Evolutionary conservation across 345 rosid species (phyloP), one percentile per base, ranked within the genome.

Genomic region (Salix exigua): DNA sequence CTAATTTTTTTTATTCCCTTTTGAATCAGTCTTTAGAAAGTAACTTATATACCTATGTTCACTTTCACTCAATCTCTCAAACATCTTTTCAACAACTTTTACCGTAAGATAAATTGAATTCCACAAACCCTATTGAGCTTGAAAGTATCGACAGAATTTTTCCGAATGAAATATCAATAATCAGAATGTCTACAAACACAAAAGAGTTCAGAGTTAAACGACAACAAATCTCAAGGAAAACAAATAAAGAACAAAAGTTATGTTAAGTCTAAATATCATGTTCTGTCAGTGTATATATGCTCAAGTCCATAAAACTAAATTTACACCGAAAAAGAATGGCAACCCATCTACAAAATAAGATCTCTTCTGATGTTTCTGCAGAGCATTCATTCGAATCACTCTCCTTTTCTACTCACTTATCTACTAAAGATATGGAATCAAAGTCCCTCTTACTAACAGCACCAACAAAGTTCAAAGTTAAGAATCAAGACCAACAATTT

Each of bases 361-460:
- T 82, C 18, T 42, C 83, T n/a, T 37, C 58, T 37, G 83, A 83
- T 30, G 77, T 66, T 51, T 74, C 80, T 38, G 82, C 84, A 10
- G 88, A 82, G 53, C 68, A 10, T 66, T 82, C 86, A 33, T 17
- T 40, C 4, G 80, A 83, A 50, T 85, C 88, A 23, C 86, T 77
- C 70, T 85, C 89, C 61, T 86, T 86, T 50, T 60, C 91, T 66
- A 79, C 84, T 73, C 83, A 84, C 65, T 75, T 79, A 30, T 79
- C 86, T 26, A 33, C 72, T 85, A 84, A 86, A 76, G 88, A 85
- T 74, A 80, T 74, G 79, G 79, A 73, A 50, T 63, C 79, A 3
- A 67, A 73, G 50, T 19, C 76, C 61, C 78, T 61, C 71, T 75
- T 35, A 30, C 72, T 13, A 30, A 75, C 8, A 70, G 26, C 40